Conservation (phyloP, 228 moss, liverwort and hornwort genomes). For the Sphagnum magellanicum region DNA sequence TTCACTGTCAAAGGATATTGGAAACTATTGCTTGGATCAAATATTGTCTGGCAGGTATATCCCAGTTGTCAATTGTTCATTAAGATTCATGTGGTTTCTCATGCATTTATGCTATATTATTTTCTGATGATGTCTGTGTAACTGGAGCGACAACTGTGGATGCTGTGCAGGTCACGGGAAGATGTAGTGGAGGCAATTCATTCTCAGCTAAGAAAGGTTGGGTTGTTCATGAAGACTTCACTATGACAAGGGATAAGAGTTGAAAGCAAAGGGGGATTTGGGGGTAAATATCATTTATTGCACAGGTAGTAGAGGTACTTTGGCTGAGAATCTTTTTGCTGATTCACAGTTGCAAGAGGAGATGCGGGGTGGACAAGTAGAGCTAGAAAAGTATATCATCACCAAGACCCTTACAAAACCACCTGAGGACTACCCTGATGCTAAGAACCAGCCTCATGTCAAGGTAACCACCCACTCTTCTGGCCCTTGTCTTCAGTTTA, state of each 20-base stretch:
- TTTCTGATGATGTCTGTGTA: not conserved
- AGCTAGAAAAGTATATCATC: conserved; percentile 89
- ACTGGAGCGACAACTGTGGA: not conserved
- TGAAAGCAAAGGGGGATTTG: too few relatives aligned
- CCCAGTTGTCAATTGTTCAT: too few relatives aligned
- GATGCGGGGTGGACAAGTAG: conserved; percentile 81
- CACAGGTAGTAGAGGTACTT: not conserved
- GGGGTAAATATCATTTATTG: too few relatives aligned
- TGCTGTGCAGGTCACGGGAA: conserved; percentile 67
- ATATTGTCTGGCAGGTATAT: conserved; percentile 85
- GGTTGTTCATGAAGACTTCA: not conserved
- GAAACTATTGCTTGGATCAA: conserved; percentile 83
- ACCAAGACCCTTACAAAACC: conserved; percentile 93
- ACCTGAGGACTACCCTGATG: conserved; percentile 98
- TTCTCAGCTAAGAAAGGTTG: conserved; percentile 75
- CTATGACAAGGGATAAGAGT: not conserved
- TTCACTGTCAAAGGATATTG: conserved; percentile 91
- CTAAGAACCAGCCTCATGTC: conserved; percentile 85
- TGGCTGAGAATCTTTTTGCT: conserved; percentile 2
- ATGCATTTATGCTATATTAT: not conserved
- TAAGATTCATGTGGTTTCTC: not conserved
- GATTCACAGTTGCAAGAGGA: conserved; percentile 84
- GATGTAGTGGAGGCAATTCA: conserved; percentile 97
- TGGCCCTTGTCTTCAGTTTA: not conserved
- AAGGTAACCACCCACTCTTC: conserved; percentile 37